Evolutionary conservation across 2,329 filamentous ascomycete species (phyloP), one percentile per base, ranked within the genome.

Genomic region (Ilyonectria sp.): DNA sequence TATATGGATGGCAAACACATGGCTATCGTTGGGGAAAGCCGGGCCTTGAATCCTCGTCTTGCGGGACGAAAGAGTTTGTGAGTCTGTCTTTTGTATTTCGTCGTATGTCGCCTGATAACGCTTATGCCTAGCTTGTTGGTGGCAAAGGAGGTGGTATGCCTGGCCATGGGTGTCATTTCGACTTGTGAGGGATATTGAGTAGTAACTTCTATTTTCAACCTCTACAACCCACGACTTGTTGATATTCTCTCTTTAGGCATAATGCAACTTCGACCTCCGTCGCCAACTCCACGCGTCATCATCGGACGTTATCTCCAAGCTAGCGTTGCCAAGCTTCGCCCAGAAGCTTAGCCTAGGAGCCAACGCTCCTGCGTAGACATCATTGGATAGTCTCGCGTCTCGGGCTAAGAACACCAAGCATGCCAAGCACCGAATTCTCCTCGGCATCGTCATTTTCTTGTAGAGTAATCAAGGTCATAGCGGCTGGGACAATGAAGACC

Each of bases 51-150:
- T 11, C 68, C 65, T 31, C 68, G 68, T 4, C 35, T 72, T 2
- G 55, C 61, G 6, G 70, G 61, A 0, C 43, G 68, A 21, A 71
- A 71, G 49, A 69, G 52, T 6, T 72, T 72, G 70, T 72, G 9
- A 64, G 68, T 11, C 6, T 6, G 5, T 43, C 11, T 56, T 26
- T 13, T 19, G 6, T 40, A 40, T 5, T 40, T 40, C 4, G 13
- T 13, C 35, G 35, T 11, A 40, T 6, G 35, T 13, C 15, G 11
- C 35, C 35, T 13, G 13, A 13, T 40, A 40, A 40, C 4, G 9
- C 35, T 15, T 40, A 11, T 40, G 13, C 15, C 35, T 17, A 40
- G 35, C 9, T 4, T 40, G 35, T 3, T 40, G 35, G 35, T 40
- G 9, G 35, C 35, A 40, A 40, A 40, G 35, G 35, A 13, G 6